Evolutionary conservation across 371 early-diverging fungal genomes (phyloP).

Genomic region (Mortierella sp.): DNA sequence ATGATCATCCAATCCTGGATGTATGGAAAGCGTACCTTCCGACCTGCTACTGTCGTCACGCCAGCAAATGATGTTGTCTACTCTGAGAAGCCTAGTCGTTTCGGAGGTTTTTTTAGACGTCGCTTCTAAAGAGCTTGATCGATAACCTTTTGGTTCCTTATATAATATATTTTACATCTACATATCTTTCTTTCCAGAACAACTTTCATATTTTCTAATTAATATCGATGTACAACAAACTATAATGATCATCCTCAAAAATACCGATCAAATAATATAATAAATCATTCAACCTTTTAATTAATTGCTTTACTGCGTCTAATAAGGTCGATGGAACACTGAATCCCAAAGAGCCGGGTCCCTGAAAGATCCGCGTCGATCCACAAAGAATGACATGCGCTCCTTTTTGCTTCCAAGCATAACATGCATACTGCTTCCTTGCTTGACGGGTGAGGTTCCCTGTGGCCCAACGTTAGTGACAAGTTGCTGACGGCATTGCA

Average conservation of each 20-base stretch:
- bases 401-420: slow-evolving; percentile 55
- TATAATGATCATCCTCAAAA: neutral
- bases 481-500: slow-evolving; percentile 52
- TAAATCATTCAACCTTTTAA: neutral
- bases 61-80: slow-evolving; percentile 3
- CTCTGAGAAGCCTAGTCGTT: slow-evolving; percentile 34
- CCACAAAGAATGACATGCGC: slow-evolving; percentile 54
- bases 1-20: slow-evolving; percentile 26
- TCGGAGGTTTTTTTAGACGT: slow-evolving; percentile 47
- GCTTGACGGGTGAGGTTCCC: slow-evolving; percentile 42
- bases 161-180: neutral
- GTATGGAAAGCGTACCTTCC: slow-evolving; percentile 14
- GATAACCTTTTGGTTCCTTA: too few species aligned
- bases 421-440: slow-evolving; percentile 47
- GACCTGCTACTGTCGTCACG: slow-evolving; percentile 2
- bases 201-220: neutral
- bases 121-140: neutral
- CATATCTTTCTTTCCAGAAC: neutral
- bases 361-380: slow-evolving; percentile 46
- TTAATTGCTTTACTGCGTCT: neutral
- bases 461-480: slow-evolving; percentile 47
- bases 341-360: slow-evolving; percentile 48
- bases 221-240: neutral
- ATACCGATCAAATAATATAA: neutral
- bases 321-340: slow-evolving; percentile 41